Evolutionary conservation across 768 basidiomycete genomes (phyloP), one percentile per base, ranked within the genome.

Genomic region (Kwoniella dendrophila): DNA sequence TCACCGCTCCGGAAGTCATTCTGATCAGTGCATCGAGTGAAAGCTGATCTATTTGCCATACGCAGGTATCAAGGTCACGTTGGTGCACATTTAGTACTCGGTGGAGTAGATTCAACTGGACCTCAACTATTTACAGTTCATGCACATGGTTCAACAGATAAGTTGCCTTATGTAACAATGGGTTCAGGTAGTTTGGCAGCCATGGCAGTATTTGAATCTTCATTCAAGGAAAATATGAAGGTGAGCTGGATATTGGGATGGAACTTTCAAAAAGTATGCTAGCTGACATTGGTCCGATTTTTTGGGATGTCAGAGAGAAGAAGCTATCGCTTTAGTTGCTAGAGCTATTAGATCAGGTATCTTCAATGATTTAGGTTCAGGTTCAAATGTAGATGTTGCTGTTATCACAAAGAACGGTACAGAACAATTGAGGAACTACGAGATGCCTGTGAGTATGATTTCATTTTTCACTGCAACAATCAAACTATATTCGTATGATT

Each of bases 321-420:
- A 89, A 26, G 95, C 92, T 2, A 85, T 98, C 50, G 81, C 82
- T 5, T 83, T 98, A 20, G 93, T 97, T 36, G 86, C 88, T 59
- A 83, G 86, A 38, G 94, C 96, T 47, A 87, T 99, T 72, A 87
- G 89, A 24, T 90, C 92, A 1, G 96, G 96, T 84, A 94, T 99
- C 77, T 98, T 96, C 85, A 98, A 99, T 82, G 96, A 99, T 82
- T 86, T 98, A 33, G 96, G 96, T 3, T 97, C 95, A 0, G 96
- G 96, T 43, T 93, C 91, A n/a, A 98, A 99, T 77, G 86, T 98
- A 72, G 96, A 99, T 79, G 95, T 93, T 0, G 95, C 94, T 78
- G 85, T 98, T 69, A 94, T 99, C 81, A 93, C 91, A 3, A 87
- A 88, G 45, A 81, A 84, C 49, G 82, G 86, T 63, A 94, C 93